Percentiles rank a stretch among this genome's conserved stretches.
Evolutionary conservation across 768 basidiomycete genomes (phyloP).

Genomic region (Tylopilus rubrobrunneus): DNA sequence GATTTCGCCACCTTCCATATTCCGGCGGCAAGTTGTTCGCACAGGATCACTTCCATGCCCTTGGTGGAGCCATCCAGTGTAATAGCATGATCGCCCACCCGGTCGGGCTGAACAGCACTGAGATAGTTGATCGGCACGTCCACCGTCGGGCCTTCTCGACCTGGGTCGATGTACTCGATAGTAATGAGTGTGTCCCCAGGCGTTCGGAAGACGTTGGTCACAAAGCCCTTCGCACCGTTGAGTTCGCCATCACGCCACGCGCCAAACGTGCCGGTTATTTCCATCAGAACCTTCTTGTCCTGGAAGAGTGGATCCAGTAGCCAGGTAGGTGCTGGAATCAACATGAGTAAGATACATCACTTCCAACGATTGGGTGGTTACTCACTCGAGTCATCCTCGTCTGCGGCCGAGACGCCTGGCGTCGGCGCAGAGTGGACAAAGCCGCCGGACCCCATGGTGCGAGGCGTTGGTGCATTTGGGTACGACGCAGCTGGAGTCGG

Average conservation of each 20-base stretch:
- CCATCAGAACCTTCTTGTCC: constrained; percentile 28
- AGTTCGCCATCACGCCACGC: constrained; percentile 29
- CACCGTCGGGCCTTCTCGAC: constrained; percentile 30
- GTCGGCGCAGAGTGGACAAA: constrained; percentile 28
- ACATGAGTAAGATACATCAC: constrained; percentile 19
- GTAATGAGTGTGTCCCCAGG: constrained; percentile 27
- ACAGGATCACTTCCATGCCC: constrained; percentile 44
- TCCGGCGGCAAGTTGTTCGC: constrained; percentile 32
- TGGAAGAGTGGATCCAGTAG: constrained; percentile 26
- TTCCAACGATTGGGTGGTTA: constrained; percentile 1
- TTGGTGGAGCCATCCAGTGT: constrained; percentile 42
- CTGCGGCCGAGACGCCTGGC: constrained; percentile 24
- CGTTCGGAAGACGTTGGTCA: constrained; percentile 23
- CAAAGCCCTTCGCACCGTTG: constrained; percentile 28
- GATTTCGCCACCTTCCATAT: constrained; percentile 25
- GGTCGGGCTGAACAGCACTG: constrained; percentile 35
- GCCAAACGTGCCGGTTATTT: constrained; percentile 24
- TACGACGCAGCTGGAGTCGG: constrained; percentile 30
- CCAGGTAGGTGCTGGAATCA: constrained; percentile 25
- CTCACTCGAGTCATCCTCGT: constrained; percentile 30
- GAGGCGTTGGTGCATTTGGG: constrained; percentile 31
- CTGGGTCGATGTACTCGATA: constrained; percentile 29
- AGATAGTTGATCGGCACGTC: constrained; percentile 42
- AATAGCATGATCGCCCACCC: constrained; percentile 46
- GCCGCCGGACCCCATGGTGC: constrained; percentile 22